A percentile compares a stretch with the other conserved stretches of the same genome.
Conservation (phyloP, 495 filamentous ascomycete genomes). For the Talaromyces thailandensis region DNA sequence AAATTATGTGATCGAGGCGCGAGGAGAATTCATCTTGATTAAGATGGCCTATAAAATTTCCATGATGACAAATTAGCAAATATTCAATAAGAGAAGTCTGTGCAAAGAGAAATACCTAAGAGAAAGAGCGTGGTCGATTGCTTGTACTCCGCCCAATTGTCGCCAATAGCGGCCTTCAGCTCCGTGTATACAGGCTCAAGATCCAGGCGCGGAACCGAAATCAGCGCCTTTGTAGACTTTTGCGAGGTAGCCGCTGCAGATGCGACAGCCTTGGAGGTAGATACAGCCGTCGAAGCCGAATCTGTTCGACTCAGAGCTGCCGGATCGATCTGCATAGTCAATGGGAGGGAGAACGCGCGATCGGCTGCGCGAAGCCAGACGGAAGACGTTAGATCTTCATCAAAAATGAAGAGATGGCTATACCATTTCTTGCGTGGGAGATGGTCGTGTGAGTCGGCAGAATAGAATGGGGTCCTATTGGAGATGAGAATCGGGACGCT, state of each 20-base stretch:
- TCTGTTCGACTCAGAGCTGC: constrained; percentile 68
- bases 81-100: not conserved
- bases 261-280: constrained; percentile 52
- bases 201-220: constrained; percentile 75
- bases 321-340: constrained; percentile 76
- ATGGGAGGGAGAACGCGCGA: constrained; percentile 25
- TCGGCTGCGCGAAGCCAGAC: constrained; percentile 35
- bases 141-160: constrained; percentile 86
- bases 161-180: constrained; percentile 70
- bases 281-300: constrained; percentile 48
- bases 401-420: constrained; percentile 13
- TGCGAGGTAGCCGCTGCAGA: constrained; percentile 38
- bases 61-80: not conserved
- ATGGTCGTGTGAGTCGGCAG: constrained; percentile 4
- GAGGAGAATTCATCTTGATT: constrained; percentile 78
- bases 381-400: constrained; percentile 34
- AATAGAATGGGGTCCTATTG: not conserved
- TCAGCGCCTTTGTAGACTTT: constrained; percentile 48
- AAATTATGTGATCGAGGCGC: constrained; percentile 64
- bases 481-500: constrained; percentile 18
- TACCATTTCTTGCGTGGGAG: constrained; percentile 7
- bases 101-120: constrained; percentile 49
- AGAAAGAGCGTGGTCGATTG: constrained; percentile 71
- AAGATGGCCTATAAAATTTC: constrained; percentile 51
- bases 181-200: constrained; percentile 82